Conservation (phyloP, 345 rosid genomes). For the Rhodamnia rubescens region DNA sequence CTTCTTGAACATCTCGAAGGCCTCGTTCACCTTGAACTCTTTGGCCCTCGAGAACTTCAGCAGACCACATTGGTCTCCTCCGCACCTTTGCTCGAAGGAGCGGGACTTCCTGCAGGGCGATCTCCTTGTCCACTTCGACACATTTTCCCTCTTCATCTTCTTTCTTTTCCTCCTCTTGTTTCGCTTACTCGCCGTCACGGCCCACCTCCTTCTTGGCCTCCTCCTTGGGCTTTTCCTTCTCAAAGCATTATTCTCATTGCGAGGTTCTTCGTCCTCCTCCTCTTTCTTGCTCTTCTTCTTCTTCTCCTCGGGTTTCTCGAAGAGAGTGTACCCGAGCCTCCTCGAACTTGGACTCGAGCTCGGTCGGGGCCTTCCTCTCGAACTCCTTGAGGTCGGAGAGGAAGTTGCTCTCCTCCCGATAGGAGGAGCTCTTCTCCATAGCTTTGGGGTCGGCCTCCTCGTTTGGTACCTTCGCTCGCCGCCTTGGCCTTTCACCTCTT, state of each 20-base stretch:
- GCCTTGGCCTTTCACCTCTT: slow-evolving; percentile 12
- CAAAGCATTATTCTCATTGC: slow-evolving; percentile 7
- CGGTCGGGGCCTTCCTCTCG: slow-evolving; percentile 60
- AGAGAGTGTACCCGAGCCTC: slow-evolving; percentile 45
- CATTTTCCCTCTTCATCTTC: slow-evolving; percentile 11
- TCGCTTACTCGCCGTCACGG: slow-evolving; percentile 10
- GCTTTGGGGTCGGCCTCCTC: slow-evolving; percentile 21
- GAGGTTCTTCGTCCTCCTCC: slow-evolving; percentile 3
- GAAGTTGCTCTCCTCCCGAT: slow-evolving; percentile 72
- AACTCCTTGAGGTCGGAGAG: slow-evolving; percentile 65
- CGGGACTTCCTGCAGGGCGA: slow-evolving; percentile 74
- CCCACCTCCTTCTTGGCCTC: neutral
- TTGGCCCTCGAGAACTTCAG: slow-evolving; percentile 81
- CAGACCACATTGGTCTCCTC: slow-evolving; percentile 61
- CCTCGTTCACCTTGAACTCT: slow-evolving; percentile 72
- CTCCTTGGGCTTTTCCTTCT: slow-evolving; percentile 4
- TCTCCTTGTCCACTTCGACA: slow-evolving; percentile 23
- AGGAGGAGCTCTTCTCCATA: slow-evolving; percentile 60
- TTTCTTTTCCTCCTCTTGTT: slow-evolving; percentile 8
- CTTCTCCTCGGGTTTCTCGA: slow-evolving; percentile 15
- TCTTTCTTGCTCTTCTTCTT: neutral
- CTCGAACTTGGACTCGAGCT: slow-evolving; percentile 59
- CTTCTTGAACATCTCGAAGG: slow-evolving; percentile 76
- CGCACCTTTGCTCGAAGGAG: slow-evolving; percentile 50
- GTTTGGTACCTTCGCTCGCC: slow-evolving; percentile 6